These are phyloP conservation scores for Phytophthora meadii DNA, from an alignment of 352 stramenopile genomes.

Conservation along the genomic window DNA sequence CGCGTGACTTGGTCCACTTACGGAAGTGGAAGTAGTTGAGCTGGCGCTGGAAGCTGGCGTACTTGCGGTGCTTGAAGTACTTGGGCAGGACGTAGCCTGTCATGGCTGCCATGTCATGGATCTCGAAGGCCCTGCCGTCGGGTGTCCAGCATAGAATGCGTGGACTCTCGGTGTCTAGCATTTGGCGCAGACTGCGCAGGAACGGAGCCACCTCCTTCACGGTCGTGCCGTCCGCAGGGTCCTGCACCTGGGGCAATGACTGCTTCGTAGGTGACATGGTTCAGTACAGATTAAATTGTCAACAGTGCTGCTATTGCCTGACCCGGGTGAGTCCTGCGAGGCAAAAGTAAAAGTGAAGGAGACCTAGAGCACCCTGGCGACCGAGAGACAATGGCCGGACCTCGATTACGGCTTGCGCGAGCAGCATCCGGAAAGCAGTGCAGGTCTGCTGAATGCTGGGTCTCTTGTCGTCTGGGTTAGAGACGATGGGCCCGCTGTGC, in stretches of 20 bases:
- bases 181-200: slow-evolving; percentile 57
- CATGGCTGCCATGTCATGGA: slow-evolving; percentile 75
- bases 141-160: slow-evolving; percentile 62
- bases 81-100: slow-evolving; percentile 86
- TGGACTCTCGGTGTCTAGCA: slow-evolving; percentile 66
- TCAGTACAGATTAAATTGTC: slow-evolving; percentile 2
- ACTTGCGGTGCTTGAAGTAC: slow-evolving; percentile 93
- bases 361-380: not conserved
- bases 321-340: not conserved
- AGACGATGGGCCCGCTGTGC: slow-evolving; percentile 16
- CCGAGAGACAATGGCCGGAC: slow-evolving; percentile 26
- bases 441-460: slow-evolving; percentile 8
- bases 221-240: slow-evolving; percentile 28
- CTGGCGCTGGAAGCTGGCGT: slow-evolving; percentile 91
- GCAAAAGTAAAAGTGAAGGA: slow-evolving; percentile 38
- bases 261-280: slow-evolving; percentile 26
- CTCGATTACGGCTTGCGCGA: slow-evolving; percentile 20
- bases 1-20: slow-evolving; percentile 82
- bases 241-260: slow-evolving; percentile 8
- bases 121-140: slow-evolving; percentile 68
- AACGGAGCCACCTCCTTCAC: slow-evolving; percentile 70
- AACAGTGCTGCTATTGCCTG: not conserved
- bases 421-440: slow-evolving; percentile 17
- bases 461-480: slow-evolving; percentile 22
- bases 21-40: slow-evolving; percentile 94